Percentiles rank a stretch among this genome's conserved stretches.
Conservation (phyloP, 2,329 filamentous ascomycete genomes). For the Tolypocladium album region DNA sequence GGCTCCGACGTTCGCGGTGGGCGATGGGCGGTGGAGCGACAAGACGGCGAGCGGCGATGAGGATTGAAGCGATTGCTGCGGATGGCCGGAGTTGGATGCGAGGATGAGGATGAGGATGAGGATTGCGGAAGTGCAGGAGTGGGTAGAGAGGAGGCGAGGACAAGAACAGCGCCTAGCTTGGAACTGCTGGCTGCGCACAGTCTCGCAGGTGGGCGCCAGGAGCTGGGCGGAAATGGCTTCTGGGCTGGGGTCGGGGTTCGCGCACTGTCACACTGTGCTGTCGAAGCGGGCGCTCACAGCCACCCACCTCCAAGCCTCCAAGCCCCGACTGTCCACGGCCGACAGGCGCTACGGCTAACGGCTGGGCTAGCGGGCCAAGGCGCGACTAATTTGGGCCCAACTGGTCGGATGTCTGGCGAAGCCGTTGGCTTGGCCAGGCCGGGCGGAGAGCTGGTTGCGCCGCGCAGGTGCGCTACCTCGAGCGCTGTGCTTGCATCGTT, state of each 20-base stretch:
- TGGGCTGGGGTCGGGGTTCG: not conserved
- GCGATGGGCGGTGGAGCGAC: not conserved
- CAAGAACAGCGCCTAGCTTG: not conserved
- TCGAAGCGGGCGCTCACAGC: not conserved
- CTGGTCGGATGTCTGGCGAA: not conserved
- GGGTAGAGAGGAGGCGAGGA: slow-evolving; percentile 5
- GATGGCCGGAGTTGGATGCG: not conserved
- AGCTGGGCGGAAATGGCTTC: not conserved
- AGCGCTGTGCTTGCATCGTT: too few relatives aligned
- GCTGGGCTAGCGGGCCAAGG: not conserved
- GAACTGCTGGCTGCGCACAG: not conserved
- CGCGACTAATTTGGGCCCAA: not conserved
- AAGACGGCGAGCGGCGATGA: slow-evolving; percentile 2
- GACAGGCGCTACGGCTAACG: not conserved
- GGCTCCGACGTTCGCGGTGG: not conserved
- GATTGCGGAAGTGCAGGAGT: slow-evolving; percentile 6
- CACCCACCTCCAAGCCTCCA: not conserved
- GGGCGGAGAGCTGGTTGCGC: not conserved
- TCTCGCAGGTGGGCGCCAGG: not conserved
- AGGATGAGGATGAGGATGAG: slow-evolving; percentile 1
- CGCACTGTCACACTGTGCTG: not conserved
- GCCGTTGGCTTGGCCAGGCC: not conserved
- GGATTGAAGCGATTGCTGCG: not conserved
- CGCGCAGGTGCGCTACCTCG: not conserved
- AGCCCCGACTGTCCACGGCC: not conserved